Base-by-base conservation (phyloP, 2,329 filamentous ascomycete species). In the Zarea fungicola region DNA sequence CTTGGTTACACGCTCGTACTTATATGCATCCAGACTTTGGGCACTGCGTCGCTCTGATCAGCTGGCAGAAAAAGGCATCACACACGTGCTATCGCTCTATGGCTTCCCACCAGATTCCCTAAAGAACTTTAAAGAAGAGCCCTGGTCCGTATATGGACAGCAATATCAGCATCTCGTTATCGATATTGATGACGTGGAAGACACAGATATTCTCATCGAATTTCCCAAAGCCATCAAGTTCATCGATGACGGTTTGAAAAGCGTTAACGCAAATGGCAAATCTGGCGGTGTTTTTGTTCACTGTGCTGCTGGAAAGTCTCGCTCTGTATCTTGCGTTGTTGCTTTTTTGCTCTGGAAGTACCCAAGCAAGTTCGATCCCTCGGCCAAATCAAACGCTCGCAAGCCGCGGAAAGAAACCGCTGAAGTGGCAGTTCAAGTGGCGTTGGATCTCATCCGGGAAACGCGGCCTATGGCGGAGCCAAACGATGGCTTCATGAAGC, bases 231-330 rank as follows among this genome's bases (percentile, higher is more conserved):
- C 86, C 49, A 87, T 93, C 58, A 77, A 76, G 41, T 99, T 96
- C 67, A 96, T 97, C 58, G 81, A 92, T 58, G 72, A 82, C 35
- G 92, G 83, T 2, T 72, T 97, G 44, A 61, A 67, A 41, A 53
- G 54, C 36, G 22, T 40, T 44, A 50, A 39, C 16, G 14, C 45
- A 16, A 18, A 19, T 10, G 50, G 41, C 34, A 16, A 52, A 39
- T 54, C 51, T 52, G 70, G 70, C 23, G 76, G 68, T 13, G 77
- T 83, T 23, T 77, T 76, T 49, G 78, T 83, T 9, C 75, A 78
- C 69, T 96, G 93, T 76, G 92, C 90, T 19, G 96, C 96, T 83
- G 93, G 93, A 46, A 95, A 95, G 70, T 96, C 91, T 28, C 87
- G 93, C 51, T 97, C 92, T 41, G 87, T 92, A 56, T 85, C 89